Conservation (phyloP, 805 yeast species). For the Starmerella bacillaris region DNA sequence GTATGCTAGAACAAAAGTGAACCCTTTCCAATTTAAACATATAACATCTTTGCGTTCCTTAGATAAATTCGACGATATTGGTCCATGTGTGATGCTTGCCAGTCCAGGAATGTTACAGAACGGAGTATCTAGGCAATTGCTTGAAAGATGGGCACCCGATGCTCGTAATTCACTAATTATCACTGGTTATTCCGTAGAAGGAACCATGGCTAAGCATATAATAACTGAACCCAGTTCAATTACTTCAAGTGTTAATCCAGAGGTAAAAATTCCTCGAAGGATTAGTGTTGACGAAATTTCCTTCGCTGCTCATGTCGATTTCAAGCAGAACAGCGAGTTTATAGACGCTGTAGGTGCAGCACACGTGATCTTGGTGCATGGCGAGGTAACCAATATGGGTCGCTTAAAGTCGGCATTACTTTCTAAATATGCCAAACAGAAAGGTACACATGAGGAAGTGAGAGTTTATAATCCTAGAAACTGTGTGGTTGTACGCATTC, state of each 20-base stretch:
- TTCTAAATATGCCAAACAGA: constrained; percentile 64
- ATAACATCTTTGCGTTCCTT: constrained; percentile 62
- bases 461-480: constrained; percentile 84
- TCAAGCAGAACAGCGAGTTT: constrained; percentile 77
- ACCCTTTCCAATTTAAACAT: constrained; percentile 80
- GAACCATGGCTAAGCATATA: constrained; percentile 86
- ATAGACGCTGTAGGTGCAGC: constrained; percentile 75
- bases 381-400: constrained; percentile 98
- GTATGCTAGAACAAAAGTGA: constrained; percentile 59
- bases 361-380: constrained; percentile 82
- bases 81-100: constrained; percentile 91
- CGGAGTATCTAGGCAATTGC: constrained; percentile 77
- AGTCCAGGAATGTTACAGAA: constrained; percentile 97
- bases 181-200: constrained; percentile 97
- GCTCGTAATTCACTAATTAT: constrained; percentile 69
- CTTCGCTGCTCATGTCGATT: constrained; percentile 99
- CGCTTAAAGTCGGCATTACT: constrained; percentile 80
- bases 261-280: constrained; percentile 68
- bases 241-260: constrained; percentile 67
- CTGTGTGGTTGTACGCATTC: constrained; percentile 59
- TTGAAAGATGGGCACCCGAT: constrained; percentile 97
- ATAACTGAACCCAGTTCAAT: constrained; percentile 81
- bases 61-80: constrained; percentile 77
- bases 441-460: constrained; percentile 76
- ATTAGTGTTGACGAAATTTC: constrained; percentile 81